Percentiles rank a stretch among this genome's conserved stretches.
Evolutionary conservation across 2,329 filamentous ascomycete species (phyloP).

Genomic region (Diplodia intermedia): DNA sequence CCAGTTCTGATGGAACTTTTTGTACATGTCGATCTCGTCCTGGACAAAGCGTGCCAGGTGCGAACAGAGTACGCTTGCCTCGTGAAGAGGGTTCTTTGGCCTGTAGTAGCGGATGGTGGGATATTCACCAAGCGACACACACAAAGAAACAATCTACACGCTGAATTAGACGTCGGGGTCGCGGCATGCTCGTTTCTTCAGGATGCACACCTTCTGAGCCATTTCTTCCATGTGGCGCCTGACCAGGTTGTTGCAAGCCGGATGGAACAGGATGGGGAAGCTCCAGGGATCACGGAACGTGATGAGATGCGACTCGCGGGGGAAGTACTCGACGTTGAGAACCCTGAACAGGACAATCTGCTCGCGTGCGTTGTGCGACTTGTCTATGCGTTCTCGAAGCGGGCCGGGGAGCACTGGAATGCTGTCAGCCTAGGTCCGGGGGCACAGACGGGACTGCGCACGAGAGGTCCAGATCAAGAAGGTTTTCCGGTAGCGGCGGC

Average conservation of each 20-base stretch:
- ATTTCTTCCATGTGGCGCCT: constrained; percentile 81
- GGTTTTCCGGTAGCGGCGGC: constrained; percentile 77
- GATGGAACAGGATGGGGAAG: constrained; percentile 91
- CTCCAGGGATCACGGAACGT: constrained; percentile 96
- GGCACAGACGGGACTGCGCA: constrained; percentile 41
- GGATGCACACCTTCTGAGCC: constrained; percentile 76
- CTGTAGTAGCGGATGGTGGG: constrained; percentile 91
- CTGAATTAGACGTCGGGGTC: not conserved
- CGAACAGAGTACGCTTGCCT: constrained; percentile 84
- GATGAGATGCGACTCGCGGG: constrained; percentile 87
- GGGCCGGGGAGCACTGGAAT: constrained; percentile 69
- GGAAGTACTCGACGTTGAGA: constrained; percentile 86
- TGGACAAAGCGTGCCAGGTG: constrained; percentile 92
- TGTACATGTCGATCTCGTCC: constrained; percentile 87
- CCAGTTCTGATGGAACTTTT: constrained; percentile 82
- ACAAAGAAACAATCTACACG: constrained; percentile 79
- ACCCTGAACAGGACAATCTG: constrained; percentile 82
- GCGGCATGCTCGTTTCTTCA: too few species aligned
- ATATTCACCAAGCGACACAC: constrained; percentile 91
- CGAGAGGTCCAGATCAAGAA: constrained; percentile 85
- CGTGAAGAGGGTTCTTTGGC: constrained; percentile 76
- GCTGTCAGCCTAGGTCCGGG: constrained; percentile 32
- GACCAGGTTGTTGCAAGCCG: constrained; percentile 83
- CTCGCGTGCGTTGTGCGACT: constrained; percentile 70
- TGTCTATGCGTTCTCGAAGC: constrained; percentile 76